Evolutionary conservation across 805 yeast species (phyloP), one percentile per base, ranked within the genome.

Genomic region (Metschnikowia drakensbergensis): DNA sequence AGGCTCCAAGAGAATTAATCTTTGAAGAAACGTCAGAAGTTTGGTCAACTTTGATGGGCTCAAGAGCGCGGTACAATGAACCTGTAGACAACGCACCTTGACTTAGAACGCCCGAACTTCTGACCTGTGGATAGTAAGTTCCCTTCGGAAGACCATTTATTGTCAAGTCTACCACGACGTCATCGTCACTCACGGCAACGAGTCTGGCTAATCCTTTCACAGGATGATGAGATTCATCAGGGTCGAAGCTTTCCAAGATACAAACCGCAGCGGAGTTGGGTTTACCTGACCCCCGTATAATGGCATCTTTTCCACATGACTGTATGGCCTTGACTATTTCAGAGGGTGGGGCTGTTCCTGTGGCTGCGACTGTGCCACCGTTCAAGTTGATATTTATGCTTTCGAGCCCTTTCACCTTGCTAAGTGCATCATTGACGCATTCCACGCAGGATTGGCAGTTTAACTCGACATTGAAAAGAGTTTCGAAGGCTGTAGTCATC

Each of bases 201-300:
- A 91, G 81, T 54, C 98, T 75, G 1, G 91, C 96, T 37, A 91
- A 74, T 0, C 98, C 98, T 59, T 86, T 82, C 25, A 92, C 95
- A 0, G 91, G 87, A 35, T 74, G 72, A 10, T 63, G 62, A 23
- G 49, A 52, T 54, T 77, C 79, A 27, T 67, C 68, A 2, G 70
- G 68, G 43, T 73, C 80, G 58, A 84, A 86, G 17, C 86, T 77
- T 63, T 92, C 98, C 48, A 91, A 67, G 42, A 91, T 91, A 55
- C 94, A 82, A 30, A 91, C 98, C 0, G 96, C 97, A 0, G 97
- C 96, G 17, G 87, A 78, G 63, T 91, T 84, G 13, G 95, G 84
- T 49, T 73, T 76, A 3, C 97, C 97, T 0, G 96, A 82, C 5
- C 98, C 98, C 51, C 98, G 75, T 25, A 92, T 85, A 54, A 92